Percentiles rank a stretch among this genome's conserved stretches.
These are phyloP conservation scores for Termitomyces sp. DNA, from an alignment of 768 basidiomycete genomes.

Conservation along the genomic window DNA sequence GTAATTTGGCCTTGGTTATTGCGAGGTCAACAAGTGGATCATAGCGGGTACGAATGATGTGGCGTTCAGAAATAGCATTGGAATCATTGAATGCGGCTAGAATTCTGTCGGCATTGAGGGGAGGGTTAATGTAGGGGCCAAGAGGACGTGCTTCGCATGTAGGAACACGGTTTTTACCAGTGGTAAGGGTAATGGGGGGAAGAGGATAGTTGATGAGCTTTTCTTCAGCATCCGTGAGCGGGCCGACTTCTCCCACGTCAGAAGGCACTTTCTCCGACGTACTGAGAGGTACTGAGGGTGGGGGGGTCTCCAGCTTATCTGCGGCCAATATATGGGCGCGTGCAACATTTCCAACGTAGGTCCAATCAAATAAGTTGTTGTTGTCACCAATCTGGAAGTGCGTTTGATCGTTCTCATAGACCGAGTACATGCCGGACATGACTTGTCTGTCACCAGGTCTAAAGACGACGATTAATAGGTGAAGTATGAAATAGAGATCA, in stretches of 20 bases:
- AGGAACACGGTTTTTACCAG: slow-evolving; percentile 61
- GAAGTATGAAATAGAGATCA: slow-evolving; percentile 3
- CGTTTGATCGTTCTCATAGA: slow-evolving; percentile 76
- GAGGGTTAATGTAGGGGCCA: slow-evolving; percentile 70
- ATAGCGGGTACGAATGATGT: slow-evolving; percentile 72
- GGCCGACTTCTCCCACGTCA: slow-evolving; percentile 31
- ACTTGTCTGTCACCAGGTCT: slow-evolving; percentile 92
- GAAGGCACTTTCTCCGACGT: slow-evolving; percentile 29
- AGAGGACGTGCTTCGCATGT: slow-evolving; percentile 78
- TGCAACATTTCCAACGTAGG: slow-evolving; percentile 94
- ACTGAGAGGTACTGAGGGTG: slow-evolving; percentile 36
- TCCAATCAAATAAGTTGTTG: slow-evolving; percentile 92
- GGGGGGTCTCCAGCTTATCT: slow-evolving; percentile 66
- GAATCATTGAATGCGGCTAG: slow-evolving; percentile 51
- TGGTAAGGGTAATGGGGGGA: slow-evolving; percentile 58
- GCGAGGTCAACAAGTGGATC: slow-evolving; percentile 68
- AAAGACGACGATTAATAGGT: slow-evolving; percentile 5
- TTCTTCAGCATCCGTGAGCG: slow-evolving; percentile 36
- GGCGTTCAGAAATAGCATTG: slow-evolving; percentile 34
- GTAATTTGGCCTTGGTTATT: slow-evolving; percentile 45
- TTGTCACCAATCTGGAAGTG: slow-evolving; percentile 94
- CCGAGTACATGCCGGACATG: slow-evolving; percentile 73
- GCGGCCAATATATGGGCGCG: slow-evolving; percentile 91
- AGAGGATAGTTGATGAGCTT: slow-evolving; percentile 46
- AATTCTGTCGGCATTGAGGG: slow-evolving; percentile 52